Conservation (phyloP, 371 early-diverging fungal genomes). For the Fennellomyces sp. region DNA sequence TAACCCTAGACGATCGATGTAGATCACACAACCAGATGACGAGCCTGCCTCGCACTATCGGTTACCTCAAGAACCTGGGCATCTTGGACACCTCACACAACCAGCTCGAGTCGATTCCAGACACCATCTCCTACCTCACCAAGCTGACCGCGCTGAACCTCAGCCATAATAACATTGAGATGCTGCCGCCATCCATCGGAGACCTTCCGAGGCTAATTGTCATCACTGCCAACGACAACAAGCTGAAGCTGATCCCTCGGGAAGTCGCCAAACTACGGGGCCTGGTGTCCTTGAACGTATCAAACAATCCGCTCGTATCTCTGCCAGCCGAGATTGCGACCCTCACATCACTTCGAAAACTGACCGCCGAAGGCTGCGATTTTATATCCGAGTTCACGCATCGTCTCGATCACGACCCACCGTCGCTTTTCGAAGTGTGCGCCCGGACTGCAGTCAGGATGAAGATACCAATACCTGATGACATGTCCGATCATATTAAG, state of each 20-base stretch:
- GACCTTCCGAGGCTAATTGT: constrained; percentile 56
- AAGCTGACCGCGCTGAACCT: constrained; percentile 42
- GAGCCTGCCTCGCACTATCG: constrained; percentile 40
- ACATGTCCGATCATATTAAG: constrained; percentile 57
- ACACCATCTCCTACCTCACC: constrained; percentile 30
- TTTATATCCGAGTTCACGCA: constrained; percentile 33
- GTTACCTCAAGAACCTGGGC: constrained; percentile 34
- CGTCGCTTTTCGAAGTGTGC: constrained; percentile 74
- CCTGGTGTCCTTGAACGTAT: constrained; percentile 65
- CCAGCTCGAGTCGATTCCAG: constrained; percentile 35
- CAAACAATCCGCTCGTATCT: constrained; percentile 62
- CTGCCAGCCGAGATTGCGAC: constrained; percentile 43
- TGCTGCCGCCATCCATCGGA: constrained; percentile 71
- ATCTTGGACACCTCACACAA: constrained; percentile 38
- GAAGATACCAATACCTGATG: constrained; percentile 56
- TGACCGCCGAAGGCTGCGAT: constrained; percentile 58
- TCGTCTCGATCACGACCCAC: constrained; percentile 41
- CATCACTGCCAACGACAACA: constrained; percentile 58
- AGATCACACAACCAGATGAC: constrained; percentile 48
- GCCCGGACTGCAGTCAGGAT: constrained; percentile 75
- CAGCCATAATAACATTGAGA: constrained; percentile 58
- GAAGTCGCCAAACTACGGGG: constrained; percentile 53
- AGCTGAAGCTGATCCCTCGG: constrained; percentile 56
- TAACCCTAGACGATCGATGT: too few relatives aligned
- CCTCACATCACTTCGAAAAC: constrained; percentile 61